Evolutionary conservation across 2,329 filamentous ascomycete genomes (phyloP), one percentile per base, ranked within the genome.

Genomic region (Nothophoma quercina): DNA sequence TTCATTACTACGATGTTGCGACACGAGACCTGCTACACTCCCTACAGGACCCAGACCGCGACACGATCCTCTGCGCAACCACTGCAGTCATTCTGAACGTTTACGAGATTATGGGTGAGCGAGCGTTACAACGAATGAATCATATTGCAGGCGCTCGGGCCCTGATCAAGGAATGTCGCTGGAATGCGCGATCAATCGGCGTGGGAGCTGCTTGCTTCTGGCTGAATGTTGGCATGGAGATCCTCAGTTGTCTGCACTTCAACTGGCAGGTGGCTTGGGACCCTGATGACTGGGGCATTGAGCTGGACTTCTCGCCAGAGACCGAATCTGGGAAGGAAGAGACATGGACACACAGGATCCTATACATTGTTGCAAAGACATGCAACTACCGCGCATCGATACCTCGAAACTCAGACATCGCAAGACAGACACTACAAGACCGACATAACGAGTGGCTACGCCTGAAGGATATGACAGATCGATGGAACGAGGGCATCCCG

Each of bases 141-240:
- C 93, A 96, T 67, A 93, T 93, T 60, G 88, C 89, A 0, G 91
- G 91, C 5, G 91, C 91, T 8, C 84, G 91, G 45, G 91, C 91
- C 1, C 79, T 96, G 41, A 93, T 97, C 65, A 90, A 91, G 56
- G 91, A 96, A 69, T 96, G 92, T 65, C 86, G 87, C 4, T 97
- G 93, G 93, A 88, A 91, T 64, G 91, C 91, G 0, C 85, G 81
- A 56, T 89, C 89, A 28, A 83, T 82, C 1, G 92, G 93, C 0
- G 85, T 96, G 16, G 93, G 91, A 1, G 85, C 87, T 0, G 91
- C 93, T 1, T 97, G 93, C 72, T 97, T 97, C 76, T 97, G 93
- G 93, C 80, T 97, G 29, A 96, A 96, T 64, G 87, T 96, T 13
- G 89, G 88, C 13, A 89, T 96, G 82, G 93, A 98, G 71, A 80